Base-by-base conservation (phyloP, 257 asterid genomes). In the Handroanthus guayacan region DNA sequence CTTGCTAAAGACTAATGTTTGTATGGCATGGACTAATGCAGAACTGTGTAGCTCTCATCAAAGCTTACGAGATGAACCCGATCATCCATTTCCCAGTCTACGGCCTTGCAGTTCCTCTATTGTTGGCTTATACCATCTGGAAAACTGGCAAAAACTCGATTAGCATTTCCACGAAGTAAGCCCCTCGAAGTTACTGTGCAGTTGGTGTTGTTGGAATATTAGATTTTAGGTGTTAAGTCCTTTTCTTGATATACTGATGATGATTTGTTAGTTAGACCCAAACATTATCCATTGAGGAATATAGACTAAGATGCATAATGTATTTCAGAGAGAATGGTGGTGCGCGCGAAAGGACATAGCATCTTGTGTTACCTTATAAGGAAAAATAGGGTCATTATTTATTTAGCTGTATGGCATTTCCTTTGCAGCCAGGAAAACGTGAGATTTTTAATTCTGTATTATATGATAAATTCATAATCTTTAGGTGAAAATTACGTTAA, bases 61-160 rank as follows among this genome's bases (percentile, higher is more conserved):
- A 88, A 82, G 99, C 98, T 3, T 95, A 89, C 64, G 97, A 86
- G 75, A 91, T 91, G 97, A 91, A 89, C 67, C 98, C 98, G 1
- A 8, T 84, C 50, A 54, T 87, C 79, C 96, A 93, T 86, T 93
- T 86, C 79, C 97, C 99, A 1, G 13, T 93, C 45, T 90, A 91
- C 83, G 66, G 92, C 83, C 18, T 91, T 52, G 75, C 82, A 16
- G 74, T 93, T 80, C 99, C 99, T 69, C 73, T 86, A 60, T 58
- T 91, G 84, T 60, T 93, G 83, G 88, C 86, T 71, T 89, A 89
- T 80, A 83, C 92, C 38, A 79, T 87, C 75, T 89, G 89, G 91
- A 87, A 58, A 83, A 94, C 99, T 3, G 17, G 78, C 86, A 76
- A 78, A 78, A 73, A 45, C 76, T 67, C 61, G 73, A 76, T 57